Percentiles rank a stretch among this genome's conserved stretches.
These are phyloP conservation scores for sunflower (Helianthus annuus) DNA, from an alignment of 129 eudicot genomes.

Conservation along the genomic window DNA sequence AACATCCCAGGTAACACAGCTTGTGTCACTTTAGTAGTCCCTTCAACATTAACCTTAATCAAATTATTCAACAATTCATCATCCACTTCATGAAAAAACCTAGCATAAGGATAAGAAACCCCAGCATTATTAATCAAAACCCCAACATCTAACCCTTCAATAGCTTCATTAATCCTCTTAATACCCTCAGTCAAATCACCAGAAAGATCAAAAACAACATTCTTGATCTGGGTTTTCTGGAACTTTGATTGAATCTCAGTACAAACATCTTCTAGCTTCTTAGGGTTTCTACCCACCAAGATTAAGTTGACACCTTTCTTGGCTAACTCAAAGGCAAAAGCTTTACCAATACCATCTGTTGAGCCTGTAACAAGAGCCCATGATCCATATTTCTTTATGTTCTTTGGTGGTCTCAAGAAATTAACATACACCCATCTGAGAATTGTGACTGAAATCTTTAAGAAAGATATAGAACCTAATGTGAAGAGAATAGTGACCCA, in stretches of 20 bases:
- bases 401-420: conserved; percentile 59
- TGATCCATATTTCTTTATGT: conserved; percentile 64
- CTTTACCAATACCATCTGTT: conserved; percentile 89
- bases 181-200: conserved; percentile 43
- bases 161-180: conserved; percentile 24
- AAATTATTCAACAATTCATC: conserved; percentile 70
- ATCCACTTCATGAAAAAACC: conserved; percentile 91
- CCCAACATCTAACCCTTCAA: conserved; percentile 34
- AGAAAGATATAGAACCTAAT: conserved; percentile 11
- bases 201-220: conserved; percentile 64
- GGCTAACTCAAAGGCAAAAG: conserved; percentile 80
- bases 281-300: conserved; percentile 73
- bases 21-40: conserved; percentile 81
- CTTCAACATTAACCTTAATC: conserved; percentile 83
- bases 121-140: conserved; percentile 35
- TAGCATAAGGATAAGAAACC: conserved; percentile 32
- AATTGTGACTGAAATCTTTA: conserved; percentile 14
- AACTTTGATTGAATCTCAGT: conserved; percentile 49
- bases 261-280: conserved; percentile 59
- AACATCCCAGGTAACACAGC: conserved; percentile 83
- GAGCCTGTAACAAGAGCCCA: conserved; percentile 94
- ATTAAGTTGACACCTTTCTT: conserved; percentile 62
- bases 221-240: conserved; percentile 54
- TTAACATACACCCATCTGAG: conserved; percentile 35
- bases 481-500: conserved; percentile 17